Percentiles rank a stretch among this genome's conserved stretches.
Conservation (phyloP, 2,329 filamentous ascomycete genomes). For the Xylaria sp. region DNA sequence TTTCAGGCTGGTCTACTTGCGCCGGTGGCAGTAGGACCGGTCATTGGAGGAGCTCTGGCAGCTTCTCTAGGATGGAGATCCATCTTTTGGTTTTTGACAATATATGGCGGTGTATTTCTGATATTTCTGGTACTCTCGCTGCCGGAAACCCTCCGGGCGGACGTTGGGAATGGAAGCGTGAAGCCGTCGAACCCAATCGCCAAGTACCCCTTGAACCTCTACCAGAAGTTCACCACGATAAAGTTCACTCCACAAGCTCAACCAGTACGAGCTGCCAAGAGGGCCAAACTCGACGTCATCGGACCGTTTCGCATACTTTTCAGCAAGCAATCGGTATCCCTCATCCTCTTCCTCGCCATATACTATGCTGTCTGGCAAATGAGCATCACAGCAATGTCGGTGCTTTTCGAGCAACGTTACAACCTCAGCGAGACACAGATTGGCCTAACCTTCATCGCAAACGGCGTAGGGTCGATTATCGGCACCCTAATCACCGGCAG, state of each 20-base stretch:
- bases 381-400: conserved; percentile 64
- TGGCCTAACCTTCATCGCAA: conserved; percentile 65
- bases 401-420: conserved; percentile 59
- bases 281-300: conserved; percentile 56
- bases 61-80: conserved; percentile 63
- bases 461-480: conserved; percentile 65
- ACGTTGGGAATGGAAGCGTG: conserved; percentile 57
- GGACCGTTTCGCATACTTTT: conserved; percentile 60
- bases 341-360: conserved; percentile 60
- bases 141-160: conserved; percentile 57
- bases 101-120: conserved; percentile 54
- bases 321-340: conserved; percentile 56
- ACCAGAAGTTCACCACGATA: conserved; percentile 49
- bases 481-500: conserved; percentile 64
- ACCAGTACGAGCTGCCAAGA: conserved; percentile 34
- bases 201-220: conserved; percentile 50
- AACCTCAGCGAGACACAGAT: conserved; percentile 57
- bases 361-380: conserved; percentile 67
- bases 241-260: conserved; percentile 37
- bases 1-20: conserved; percentile 53
- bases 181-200: conserved; percentile 39
- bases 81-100: conserved; percentile 66
- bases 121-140: conserved; percentile 56
- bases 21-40: conserved; percentile 57
- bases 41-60: conserved; percentile 64